Conservation (phyloP, 805 yeast species). For the Hermanozyma aechmeae region DNA sequence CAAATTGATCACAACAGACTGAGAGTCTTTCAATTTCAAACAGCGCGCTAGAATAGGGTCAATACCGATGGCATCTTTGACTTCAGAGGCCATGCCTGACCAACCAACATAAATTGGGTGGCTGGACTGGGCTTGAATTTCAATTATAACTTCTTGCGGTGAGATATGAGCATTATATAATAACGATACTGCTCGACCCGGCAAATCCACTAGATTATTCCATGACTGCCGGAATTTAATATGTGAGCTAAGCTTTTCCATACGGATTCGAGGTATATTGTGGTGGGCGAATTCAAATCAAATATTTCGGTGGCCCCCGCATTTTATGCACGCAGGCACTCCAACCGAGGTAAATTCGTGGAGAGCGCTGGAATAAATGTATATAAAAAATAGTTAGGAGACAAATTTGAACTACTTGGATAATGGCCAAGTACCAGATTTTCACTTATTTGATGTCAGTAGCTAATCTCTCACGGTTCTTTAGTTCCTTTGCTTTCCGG, state of each 20-base stretch:
- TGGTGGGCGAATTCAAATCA: too few relatives aligned
- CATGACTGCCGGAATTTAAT: constrained; percentile 27
- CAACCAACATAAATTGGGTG: constrained; percentile 46
- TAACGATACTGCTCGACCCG: constrained; percentile 35
- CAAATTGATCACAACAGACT: constrained; percentile 31
- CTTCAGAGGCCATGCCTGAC: constrained; percentile 46
- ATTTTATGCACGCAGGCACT: too few relatives aligned
- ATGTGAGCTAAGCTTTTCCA: too few relatives aligned
- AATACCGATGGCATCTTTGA: constrained; percentile 38
- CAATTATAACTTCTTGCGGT: constrained; percentile 51
- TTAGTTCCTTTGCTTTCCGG: constrained; percentile 35
- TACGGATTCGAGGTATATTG: too few relatives aligned
- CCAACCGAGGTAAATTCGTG: too few relatives aligned
- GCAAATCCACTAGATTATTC: constrained; percentile 48
- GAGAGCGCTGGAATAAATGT: too few relatives aligned
- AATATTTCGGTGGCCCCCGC: too few relatives aligned
- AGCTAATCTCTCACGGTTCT: constrained; percentile 22
- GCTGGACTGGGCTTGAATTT: constrained; percentile 21
- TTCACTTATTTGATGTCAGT: too few relatives aligned
- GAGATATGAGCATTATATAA: constrained; percentile 44
- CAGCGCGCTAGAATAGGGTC: constrained; percentile 59
- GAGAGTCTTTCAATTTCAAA: constrained; percentile 36
- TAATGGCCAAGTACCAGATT: too few relatives aligned
- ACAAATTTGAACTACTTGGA: too few relatives aligned
- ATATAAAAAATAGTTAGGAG: too few relatives aligned